Evolutionary conservation across 176 grass and related monocot genomes (phyloP), one percentile per base, ranked within the genome.

Genomic region (Carex kokanica): DNA sequence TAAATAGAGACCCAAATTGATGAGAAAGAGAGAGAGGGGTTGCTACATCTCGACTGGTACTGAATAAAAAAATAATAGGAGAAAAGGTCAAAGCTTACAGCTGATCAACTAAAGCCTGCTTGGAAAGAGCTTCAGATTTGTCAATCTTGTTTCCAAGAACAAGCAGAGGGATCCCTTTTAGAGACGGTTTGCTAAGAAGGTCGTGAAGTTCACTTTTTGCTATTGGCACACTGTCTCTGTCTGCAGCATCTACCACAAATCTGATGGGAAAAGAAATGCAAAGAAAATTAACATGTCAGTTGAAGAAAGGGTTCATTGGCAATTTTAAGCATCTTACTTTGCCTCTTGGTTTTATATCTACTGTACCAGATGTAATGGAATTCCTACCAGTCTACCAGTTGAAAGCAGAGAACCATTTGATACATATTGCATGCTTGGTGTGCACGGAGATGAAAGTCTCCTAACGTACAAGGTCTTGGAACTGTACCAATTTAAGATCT

Each of bases 61-160:
- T 20, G 71, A 12, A 74, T 5, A 6, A 52, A 29, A 54, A 17
- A 7, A 27, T 16, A 41, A 18, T 18, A 38, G 72, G 58, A 29
- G 17, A 61, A 63, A 86, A 12, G 71, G 34, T 36, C 56, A 59
- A 40, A 84, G 88, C 96, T 91, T 82, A 99, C 96, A 99, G 86
- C 82, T 93, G 93, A 66, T 99, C 96, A 74, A 93, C 89, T 63
- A 99, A 88, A 60, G 93, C 89, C 79, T 85, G 91, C 78, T 99
- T 88, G 13, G 96, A 86, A 86, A 99, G 84, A 63, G 91, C 91
- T 93, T 99, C 97, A 49, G 97, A 99, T 89, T 89, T 99, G 66
- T 99, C 97, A 83, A 99, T 95, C 86, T 99, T 99, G 79, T 99
- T 99, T 16, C 97, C 91, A 74, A 99, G 97, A 62, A 99, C 87